Evolutionary conservation across 768 basidiomycete species (phyloP), one percentile per base, ranked within the genome.

Genomic region (Phlegmacium glaucopus): DNA sequence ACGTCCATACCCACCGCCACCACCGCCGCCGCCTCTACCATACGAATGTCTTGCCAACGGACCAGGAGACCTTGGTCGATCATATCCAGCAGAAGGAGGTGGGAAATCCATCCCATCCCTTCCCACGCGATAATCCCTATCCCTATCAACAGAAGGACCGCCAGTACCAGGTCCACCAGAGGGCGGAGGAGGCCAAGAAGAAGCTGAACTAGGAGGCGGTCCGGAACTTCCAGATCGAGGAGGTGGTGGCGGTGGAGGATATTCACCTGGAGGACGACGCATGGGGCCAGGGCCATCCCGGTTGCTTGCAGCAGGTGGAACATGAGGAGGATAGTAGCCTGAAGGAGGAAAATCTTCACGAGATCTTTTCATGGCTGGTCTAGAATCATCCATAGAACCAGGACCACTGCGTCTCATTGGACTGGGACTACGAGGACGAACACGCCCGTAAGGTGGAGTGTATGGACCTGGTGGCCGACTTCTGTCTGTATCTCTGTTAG

Each of bases 371-470:
- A 69, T 26, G 2, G 76, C 74, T 6, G 77, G 77, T 17, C 76
- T 66, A 17, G 62, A 17, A 37, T 75, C 76, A 17, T 73, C 75
- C 1, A 62, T 52, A 9, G 62, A 47, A 3, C 52, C 57, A 11
- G 59, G 64, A 0, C 61, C 65, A 25, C 65, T 56, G 11, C 75
- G 59, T 27, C 69, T 60, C 3, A 65, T 50, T 28, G 71, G 71
- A 58, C 74, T 78, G 4, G 72, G 68, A 48, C 77, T 79, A 35
- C 75, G 67, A 9, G 53, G 67, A n/a, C 77, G 69, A 16, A 76
- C 67, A 4, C 76, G 70, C n/a, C 63, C 64, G 49, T 68, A 72
- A 12, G 56, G 49, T 16, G 62, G 50, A 13, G 45, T 46, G 25
- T 38, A 43, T 11, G 51, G 47, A 6, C 61, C 57, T 4, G 62